phyloP scores from a whole-genome alignment of 2,329 filamentous ascomycete species.

The Beauveria scarabaeidicola region DNA sequence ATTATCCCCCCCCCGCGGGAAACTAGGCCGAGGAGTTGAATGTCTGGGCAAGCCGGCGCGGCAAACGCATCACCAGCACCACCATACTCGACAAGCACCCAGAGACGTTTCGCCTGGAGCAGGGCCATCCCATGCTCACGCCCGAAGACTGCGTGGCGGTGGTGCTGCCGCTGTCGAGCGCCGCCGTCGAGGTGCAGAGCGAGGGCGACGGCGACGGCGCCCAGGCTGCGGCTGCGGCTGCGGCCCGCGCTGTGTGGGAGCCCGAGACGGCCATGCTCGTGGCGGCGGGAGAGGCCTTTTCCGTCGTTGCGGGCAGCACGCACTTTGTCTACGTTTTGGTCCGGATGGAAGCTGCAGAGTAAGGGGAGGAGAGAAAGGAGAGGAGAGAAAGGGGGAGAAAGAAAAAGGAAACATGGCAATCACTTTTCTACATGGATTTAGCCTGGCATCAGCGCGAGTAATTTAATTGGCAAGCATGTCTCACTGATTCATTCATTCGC shows the following conservation, averaged over 20 bases:
- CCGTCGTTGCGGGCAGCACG: not conserved
- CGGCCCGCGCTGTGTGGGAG: not conserved
- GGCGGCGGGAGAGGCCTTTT: not conserved
- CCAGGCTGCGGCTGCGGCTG: not conserved
- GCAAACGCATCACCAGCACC: constrained; percentile 4
- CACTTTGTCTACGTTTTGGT: constrained; percentile 4
- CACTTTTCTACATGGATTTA: too few species aligned
- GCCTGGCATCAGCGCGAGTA: not conserved
- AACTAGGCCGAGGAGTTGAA: not conserved
- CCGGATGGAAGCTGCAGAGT: not conserved
- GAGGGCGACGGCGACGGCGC: not conserved
- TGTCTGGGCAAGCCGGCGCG: not conserved
- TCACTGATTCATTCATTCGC: too few species aligned
- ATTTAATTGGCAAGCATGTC: not conserved
- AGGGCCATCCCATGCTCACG: not conserved
- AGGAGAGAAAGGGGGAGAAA: not conserved
- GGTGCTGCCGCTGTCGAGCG: not conserved
- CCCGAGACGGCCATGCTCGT: not conserved
- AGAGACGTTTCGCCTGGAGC: constrained; percentile 2
- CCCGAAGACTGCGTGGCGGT: constrained; percentile 1
- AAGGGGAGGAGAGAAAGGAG: too few species aligned
- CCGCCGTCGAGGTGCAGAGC: not conserved
- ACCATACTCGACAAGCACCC: constrained; percentile 6
- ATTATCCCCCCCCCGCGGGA: too few species aligned
- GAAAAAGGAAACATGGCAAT: not conserved